Evolutionary conservation across 2,329 filamentous ascomycete genomes (phyloP).

Genomic region (Xylaria sp.): DNA sequence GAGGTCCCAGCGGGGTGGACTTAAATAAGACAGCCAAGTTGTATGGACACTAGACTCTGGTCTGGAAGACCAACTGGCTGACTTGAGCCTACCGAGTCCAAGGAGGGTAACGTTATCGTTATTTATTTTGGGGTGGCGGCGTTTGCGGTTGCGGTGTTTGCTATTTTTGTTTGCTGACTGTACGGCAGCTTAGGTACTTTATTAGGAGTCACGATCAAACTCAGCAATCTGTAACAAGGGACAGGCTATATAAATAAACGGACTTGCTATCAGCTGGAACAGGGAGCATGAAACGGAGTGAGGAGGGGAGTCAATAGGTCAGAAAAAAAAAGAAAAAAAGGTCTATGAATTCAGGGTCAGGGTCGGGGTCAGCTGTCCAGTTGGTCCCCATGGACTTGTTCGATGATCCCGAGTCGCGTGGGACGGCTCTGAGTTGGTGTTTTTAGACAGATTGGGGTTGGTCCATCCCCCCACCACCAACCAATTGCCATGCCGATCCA

Average conservation of each 20-base stretch:
- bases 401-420: conserved; percentile 34
- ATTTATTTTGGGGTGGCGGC: neutral
- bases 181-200: neutral
- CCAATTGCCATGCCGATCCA: neutral
- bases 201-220: neutral
- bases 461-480: conserved; percentile 7
- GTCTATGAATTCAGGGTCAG: conserved; percentile 18
- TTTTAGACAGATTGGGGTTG: conserved; percentile 6
- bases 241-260: neutral
- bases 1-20: conserved; percentile 23
- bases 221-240: neutral
- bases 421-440: conserved; percentile 13
- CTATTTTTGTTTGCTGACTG: conserved; percentile 5
- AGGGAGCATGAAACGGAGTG: conserved; percentile 1
- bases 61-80: conserved; percentile 6
- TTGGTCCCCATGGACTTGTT: conserved; percentile 22
- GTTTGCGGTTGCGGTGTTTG: neutral
- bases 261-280: neutral
- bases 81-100: conserved; percentile 2
- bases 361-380: conserved; percentile 29
- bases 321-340: neutral
- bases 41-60: conserved; percentile 5
- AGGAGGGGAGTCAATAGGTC: neutral
- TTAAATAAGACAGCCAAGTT: conserved; percentile 21
- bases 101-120: neutral